phyloP scores from a whole-genome alignment of 129 eudicot genomes.

The Lonicera japonica region DNA sequence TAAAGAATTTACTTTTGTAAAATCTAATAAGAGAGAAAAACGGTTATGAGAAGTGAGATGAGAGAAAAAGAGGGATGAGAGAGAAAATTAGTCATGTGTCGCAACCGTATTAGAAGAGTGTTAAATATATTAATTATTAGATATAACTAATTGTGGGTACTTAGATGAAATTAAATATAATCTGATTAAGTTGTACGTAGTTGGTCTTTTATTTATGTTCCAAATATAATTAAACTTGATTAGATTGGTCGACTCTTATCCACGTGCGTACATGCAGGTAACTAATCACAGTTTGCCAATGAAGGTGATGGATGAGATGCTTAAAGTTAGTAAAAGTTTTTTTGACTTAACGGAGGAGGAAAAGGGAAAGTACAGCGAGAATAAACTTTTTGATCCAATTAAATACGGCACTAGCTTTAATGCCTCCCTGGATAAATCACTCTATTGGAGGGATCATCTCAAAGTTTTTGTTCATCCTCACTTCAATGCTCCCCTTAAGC shows the following conservation, averaged over 20 bases:
- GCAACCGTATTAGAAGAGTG: too few relatives aligned
- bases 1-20: too few relatives aligned
- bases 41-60: too few relatives aligned
- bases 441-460: slow-evolving; percentile 34
- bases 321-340: slow-evolving; percentile 8
- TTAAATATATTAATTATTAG: too few relatives aligned
- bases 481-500: slow-evolving; percentile 29
- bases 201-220: too few relatives aligned
- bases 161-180: too few relatives aligned
- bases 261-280: neutral
- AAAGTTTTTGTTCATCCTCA: slow-evolving; percentile 25
- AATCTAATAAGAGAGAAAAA: too few relatives aligned
- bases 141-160: too few relatives aligned
- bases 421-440: slow-evolving; percentile 6
- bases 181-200: too few relatives aligned
- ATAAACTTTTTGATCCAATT: slow-evolving; percentile 23
- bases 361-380: slow-evolving; percentile 23
- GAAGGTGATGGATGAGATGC: slow-evolving; percentile 24
- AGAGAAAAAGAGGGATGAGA: too few relatives aligned
- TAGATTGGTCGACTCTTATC: neutral
- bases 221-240: too few relatives aligned
- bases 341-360: slow-evolving; percentile 22
- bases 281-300: slow-evolving; percentile 24
- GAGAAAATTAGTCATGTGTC: too few relatives aligned
- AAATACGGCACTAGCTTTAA: slow-evolving; percentile 16